Evolutionary conservation across 2,329 filamentous ascomycete species (phyloP).

Genomic region (Fonsecaea nubica): DNA sequence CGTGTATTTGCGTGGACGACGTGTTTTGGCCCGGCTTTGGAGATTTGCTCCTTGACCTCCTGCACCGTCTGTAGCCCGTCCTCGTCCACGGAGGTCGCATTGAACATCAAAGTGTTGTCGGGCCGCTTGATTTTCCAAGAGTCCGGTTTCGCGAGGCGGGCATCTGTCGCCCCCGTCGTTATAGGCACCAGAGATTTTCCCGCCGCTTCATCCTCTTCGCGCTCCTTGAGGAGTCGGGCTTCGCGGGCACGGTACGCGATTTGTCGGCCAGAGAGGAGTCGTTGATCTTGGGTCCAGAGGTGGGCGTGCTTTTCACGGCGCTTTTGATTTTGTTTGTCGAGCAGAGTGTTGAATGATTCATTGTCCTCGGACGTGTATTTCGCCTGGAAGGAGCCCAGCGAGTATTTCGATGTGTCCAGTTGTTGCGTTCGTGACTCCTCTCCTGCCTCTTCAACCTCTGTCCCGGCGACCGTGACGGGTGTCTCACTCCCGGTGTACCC

Average conservation of each 20-base stretch:
- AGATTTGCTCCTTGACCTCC: constrained; percentile 72
- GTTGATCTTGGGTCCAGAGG: constrained; percentile 82
- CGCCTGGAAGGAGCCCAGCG: constrained; percentile 82
- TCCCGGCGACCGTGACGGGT: constrained; percentile 56
- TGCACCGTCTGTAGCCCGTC: constrained; percentile 65
- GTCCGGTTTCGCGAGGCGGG: constrained; percentile 77
- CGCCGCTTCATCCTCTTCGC: constrained; percentile 62
- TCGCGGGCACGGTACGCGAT: constrained; percentile 61
- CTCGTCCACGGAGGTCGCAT: constrained; percentile 55
- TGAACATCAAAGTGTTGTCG: constrained; percentile 87
- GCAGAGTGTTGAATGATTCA: constrained; percentile 89
- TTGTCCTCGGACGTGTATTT: constrained; percentile 98
- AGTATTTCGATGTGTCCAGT: constrained; percentile 75
- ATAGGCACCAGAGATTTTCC: constrained; percentile 65
- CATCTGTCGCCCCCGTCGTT: constrained; percentile 65
- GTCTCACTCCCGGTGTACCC: constrained; percentile 57
- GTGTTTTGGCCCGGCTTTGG: constrained; percentile 75
- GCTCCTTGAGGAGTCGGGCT: constrained; percentile 71
- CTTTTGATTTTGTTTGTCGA: constrained; percentile 90
- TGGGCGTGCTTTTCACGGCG: constrained; percentile 83
- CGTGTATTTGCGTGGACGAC: constrained; percentile 86
- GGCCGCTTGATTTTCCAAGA: constrained; percentile 73
- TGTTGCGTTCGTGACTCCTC: constrained; percentile 48
- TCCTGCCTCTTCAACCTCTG: constrained; percentile 49
- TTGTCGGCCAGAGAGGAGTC: constrained; percentile 70